A percentile compares a stretch with the other conserved stretches of the same genome.
Evolutionary conservation across 2,329 filamentous ascomycete species (phyloP).

Genomic region (Elsinoe fawcettii): DNA sequence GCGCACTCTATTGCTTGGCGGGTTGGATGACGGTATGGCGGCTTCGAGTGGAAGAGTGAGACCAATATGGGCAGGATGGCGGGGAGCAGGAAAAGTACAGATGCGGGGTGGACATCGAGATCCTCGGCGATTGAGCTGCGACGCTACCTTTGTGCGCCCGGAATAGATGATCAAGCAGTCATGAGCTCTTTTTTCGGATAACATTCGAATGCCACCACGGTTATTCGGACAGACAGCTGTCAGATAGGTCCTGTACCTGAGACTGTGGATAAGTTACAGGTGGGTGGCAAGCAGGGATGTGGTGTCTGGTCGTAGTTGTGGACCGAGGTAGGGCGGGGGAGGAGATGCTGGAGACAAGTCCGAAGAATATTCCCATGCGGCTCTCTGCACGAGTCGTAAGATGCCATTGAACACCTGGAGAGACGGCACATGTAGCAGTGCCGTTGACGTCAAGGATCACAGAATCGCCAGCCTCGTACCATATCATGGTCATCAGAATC

Average conservation of each 20-base stretch:
- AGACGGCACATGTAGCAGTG: not conserved
- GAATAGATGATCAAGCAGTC: not conserved
- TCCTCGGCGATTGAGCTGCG: constrained; percentile 1
- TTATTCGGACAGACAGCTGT: not conserved
- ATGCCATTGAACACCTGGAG: not conserved
- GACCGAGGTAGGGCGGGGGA: not conserved
- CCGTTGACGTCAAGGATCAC: constrained; percentile 6
- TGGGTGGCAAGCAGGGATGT: not conserved
- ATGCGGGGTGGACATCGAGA: constrained; percentile 4
- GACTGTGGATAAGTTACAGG: not conserved
- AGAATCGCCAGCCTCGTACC: constrained; percentile 5
- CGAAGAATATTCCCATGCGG: not conserved
- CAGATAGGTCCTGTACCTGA: not conserved
- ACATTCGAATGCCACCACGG: not conserved
- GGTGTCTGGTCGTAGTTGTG: not conserved
- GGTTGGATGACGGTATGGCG: constrained; percentile 1
- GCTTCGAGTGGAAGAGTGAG: not conserved
- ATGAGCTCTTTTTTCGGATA: not conserved
- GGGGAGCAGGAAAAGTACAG: not conserved
- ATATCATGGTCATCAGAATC: not conserved
- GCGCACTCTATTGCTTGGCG: not conserved
- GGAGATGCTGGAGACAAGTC: not conserved
- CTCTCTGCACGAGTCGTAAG: not conserved
- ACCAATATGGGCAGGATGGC: not conserved
- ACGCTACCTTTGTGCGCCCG: not conserved